Evolutionary conservation across 805 yeast genomes (phyloP).

Genomic region (Torulaspora franciscae): DNA sequence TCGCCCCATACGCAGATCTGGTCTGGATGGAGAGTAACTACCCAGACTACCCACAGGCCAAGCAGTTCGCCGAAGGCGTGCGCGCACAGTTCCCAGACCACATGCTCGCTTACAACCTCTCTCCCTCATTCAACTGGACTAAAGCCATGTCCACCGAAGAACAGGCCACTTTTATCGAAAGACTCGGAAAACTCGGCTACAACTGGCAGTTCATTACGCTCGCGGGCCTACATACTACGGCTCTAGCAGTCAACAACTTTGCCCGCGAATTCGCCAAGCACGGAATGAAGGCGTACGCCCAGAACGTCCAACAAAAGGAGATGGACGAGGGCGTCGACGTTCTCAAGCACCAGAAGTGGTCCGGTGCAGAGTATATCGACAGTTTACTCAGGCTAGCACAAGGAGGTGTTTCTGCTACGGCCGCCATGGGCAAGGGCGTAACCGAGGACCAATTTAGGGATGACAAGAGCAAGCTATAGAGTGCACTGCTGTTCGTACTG

Average conservation of each 20-base stretch:
- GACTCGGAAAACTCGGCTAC: constrained; percentile 84
- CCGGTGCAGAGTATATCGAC: constrained; percentile 96
- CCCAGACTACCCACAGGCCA: constrained; percentile 90
- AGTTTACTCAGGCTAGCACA: constrained; percentile 81
- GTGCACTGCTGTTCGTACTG: no score
- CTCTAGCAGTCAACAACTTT: constrained; percentile 83
- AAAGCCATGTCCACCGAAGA: constrained; percentile 83
- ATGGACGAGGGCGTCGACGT: constrained; percentile 88
- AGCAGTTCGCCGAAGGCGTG: constrained; percentile 91
- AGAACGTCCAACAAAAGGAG: constrained; percentile 79
- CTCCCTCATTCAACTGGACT: constrained; percentile 98
- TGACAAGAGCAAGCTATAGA: constrained; percentile 6
- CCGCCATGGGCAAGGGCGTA: constrained; percentile 98
- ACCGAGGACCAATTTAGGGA: constrained; percentile 90
- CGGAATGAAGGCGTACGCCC: constrained; percentile 97
- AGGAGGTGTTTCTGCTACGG: constrained; percentile 92
- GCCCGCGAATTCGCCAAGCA: constrained; percentile 68
- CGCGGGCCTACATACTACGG: constrained; percentile 95
- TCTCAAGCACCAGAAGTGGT: constrained; percentile 97
- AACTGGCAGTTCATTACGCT: constrained; percentile 97
- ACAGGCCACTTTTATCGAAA: constrained; percentile 83
- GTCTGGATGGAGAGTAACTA: constrained; percentile 98
- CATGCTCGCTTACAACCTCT: constrained; percentile 95
- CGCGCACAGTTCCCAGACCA: constrained; percentile 74
- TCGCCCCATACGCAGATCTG: constrained; percentile 90